Evolutionary conservation across 2,329 filamentous ascomycete species (phyloP), one percentile per base, ranked within the genome.

Genomic region (Neonectria punicea): DNA sequence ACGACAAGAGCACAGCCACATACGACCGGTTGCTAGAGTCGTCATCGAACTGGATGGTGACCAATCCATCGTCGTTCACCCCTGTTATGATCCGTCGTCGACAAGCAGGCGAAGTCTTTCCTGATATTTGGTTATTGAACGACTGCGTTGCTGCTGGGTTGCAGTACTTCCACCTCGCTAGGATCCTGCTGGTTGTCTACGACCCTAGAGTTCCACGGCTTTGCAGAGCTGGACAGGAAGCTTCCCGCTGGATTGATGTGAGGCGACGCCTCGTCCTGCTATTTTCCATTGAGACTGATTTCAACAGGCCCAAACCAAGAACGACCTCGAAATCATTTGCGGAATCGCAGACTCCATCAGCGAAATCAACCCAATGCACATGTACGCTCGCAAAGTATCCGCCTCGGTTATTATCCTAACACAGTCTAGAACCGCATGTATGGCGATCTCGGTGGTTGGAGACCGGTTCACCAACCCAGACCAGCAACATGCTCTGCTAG

Each of bases 361-460:
- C 32, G 49, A 66, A 2, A 65, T 66, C 4, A 69, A 71, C n/a
- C 73, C 72, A 0, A 65, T 72, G 18, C 71, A 74, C 44, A 63
- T 73, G 72, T 75, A 47, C 2, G 67, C 5, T 25, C 22, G 5
- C 22, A 25, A 25, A 25, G 22, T 25, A 20, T 20, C 20, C 20
- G 20, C 20, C 20, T 20, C 20, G 20, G 20, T 20, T 20, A 20
- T 20, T 20, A 20, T 20, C 20, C 20, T 25, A 25, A 25, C 5
- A 25, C 22, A 25, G 22, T 3, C 22, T 25, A 25, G 69, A 61
- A 63, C 63, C 8, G 71, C 74, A 10, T 72, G 68, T 20, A 73
- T 75, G 71, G 69, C 72, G 6, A 74, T 75, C 14, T 64, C 69
- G 0, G 53, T 73, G 46, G 73, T 73, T 5, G 80, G 80, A 1